phyloP scores from a whole-genome alignment of 345 rosid genomes.

The Schrenkiella parvula region DNA sequence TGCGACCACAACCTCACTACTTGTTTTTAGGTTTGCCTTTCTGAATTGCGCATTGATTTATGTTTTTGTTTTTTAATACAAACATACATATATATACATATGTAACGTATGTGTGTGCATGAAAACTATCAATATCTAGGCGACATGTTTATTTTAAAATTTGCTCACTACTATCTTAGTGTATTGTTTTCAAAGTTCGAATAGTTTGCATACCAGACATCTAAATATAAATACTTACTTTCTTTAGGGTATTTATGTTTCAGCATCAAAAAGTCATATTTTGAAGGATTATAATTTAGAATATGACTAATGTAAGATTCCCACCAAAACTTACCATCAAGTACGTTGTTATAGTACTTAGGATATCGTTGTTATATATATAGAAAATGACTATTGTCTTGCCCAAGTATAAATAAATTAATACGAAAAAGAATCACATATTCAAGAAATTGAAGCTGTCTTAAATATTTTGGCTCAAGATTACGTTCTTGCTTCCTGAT shows the following conservation, averaged over 20 bases:
- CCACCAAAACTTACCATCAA: background rate
- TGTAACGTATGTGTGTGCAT: background rate
- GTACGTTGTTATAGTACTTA: background rate
- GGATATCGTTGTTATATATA: background rate
- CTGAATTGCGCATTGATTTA: background rate
- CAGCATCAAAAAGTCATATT: background rate
- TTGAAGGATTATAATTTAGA: background rate
- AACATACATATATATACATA: background rate
- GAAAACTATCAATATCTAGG: conserved; percentile 11
- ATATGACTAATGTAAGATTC: background rate
- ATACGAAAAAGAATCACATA: no score
- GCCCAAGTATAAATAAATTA: conserved; percentile 7
- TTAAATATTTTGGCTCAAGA: background rate
- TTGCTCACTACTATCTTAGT: background rate
- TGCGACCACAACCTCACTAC: conserved; percentile 25
- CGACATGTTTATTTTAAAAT: background rate
- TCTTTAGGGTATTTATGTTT: background rate
- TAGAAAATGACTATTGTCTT: conserved; percentile 22
- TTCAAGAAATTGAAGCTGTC: background rate
- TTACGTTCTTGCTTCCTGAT: background rate
- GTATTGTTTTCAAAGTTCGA: background rate
- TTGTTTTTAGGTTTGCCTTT: conserved; percentile 6
- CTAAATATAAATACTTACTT: no score
- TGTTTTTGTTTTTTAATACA: background rate
- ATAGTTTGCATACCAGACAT: background rate